Conservation (phyloP, 805 yeast genomes). For the Candida adriatica region DNA sequence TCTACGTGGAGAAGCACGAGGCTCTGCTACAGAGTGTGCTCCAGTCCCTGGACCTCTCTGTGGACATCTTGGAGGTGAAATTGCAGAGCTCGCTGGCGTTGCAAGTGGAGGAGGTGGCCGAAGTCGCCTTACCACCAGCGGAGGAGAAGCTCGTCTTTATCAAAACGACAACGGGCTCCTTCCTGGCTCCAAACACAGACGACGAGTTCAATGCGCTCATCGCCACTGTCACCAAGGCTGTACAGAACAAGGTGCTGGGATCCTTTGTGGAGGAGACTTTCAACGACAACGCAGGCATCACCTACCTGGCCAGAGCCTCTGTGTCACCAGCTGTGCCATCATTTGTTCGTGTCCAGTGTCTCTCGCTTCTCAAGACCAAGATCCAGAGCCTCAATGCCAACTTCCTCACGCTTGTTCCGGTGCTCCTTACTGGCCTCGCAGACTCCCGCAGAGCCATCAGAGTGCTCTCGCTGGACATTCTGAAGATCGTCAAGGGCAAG, state of each 20-base stretch:
- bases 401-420: slow-evolving; percentile 52
- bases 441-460: slow-evolving; percentile 49
- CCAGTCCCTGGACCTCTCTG: slow-evolving; percentile 26
- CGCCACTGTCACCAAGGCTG: slow-evolving; percentile 37
- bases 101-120: slow-evolving; percentile 18
- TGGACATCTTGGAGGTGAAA: slow-evolving; percentile 53
- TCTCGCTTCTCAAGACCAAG: slow-evolving; percentile 33
- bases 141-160: slow-evolving; percentile 12
- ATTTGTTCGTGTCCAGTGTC: slow-evolving; percentile 44
- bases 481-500: slow-evolving; percentile 33
- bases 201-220: slow-evolving; percentile 36
- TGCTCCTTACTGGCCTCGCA: slow-evolving; percentile 44
- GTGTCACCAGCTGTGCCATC: slow-evolving; percentile 54
- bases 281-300: slow-evolving; percentile 36
- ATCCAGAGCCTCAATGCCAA: slow-evolving; percentile 30
- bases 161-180: slow-evolving; percentile 24
- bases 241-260: slow-evolving; percentile 21
- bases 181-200: slow-evolving; percentile 29
- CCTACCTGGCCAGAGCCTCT: slow-evolving; percentile 53
- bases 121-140: slow-evolving; percentile 11
- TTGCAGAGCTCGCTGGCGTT: slow-evolving; percentile 53
- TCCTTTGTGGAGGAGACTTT: slow-evolving; percentile 31
- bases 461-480: slow-evolving; percentile 31
- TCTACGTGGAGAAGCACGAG: slow-evolving; percentile 30
- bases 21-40: slow-evolving; percentile 34